Conservation (phyloP, 495 filamentous ascomycete genomes). For the Lepidopterella palustris region DNA sequence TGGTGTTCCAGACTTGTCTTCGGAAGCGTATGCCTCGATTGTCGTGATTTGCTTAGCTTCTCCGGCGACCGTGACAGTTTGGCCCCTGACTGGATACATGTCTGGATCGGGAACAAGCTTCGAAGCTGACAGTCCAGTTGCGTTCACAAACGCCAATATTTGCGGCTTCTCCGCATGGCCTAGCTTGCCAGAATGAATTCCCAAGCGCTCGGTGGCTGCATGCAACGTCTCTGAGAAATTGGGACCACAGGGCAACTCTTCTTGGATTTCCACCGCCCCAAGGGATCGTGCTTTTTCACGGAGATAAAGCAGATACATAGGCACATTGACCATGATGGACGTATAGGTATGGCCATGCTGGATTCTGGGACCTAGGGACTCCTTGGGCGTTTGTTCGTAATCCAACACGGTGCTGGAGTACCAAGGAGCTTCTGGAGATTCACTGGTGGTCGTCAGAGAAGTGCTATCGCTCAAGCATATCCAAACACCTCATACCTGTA, state of each 20-base stretch:
- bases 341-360: not conserved
- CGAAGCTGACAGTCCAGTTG: conserved; percentile 31
- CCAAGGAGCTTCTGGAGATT: not conserved
- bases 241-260: not conserved
- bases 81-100: conserved; percentile 34
- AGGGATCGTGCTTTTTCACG: conserved; percentile 1
- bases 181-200: conserved; percentile 7
- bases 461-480: not conserved
- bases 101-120: conserved; percentile 27
- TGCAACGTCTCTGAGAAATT: conserved; percentile 3
- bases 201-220: conserved; percentile 16
- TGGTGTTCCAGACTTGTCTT: not conserved
- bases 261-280: conserved; percentile 2
- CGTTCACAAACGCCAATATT: conserved; percentile 31
- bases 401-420: conserved; percentile 7
- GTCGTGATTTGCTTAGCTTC: conserved; percentile 4
- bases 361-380: not conserved
- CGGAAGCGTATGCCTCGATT: not conserved
- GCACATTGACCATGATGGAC: conserved; percentile 7
- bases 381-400: not conserved
- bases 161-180: not conserved
- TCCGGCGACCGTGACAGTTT: conserved; percentile 33
- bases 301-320: conserved; percentile 10
- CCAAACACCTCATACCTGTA: not conserved
- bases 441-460: not conserved